Evolutionary conservation across 2,329 filamentous ascomycete species (phyloP).

Genomic region (Botryotinia calthae): DNA sequence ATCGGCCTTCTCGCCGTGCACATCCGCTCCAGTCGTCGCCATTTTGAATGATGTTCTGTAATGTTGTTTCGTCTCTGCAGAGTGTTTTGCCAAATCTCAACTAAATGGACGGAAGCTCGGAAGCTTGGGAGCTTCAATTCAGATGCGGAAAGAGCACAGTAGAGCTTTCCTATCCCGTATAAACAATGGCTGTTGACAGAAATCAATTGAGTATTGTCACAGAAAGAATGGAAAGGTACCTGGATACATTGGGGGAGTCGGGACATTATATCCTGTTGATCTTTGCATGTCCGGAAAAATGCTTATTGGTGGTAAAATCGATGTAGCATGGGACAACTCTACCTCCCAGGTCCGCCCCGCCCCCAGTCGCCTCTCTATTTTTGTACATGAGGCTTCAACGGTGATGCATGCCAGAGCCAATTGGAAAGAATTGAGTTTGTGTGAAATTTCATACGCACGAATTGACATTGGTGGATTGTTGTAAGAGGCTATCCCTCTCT

Average conservation of each 20-base stretch:
- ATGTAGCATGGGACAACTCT: neutral
- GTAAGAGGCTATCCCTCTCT: neutral
- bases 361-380: neutral
- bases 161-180: neutral
- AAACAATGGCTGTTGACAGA: neutral
- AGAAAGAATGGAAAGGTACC: neutral
- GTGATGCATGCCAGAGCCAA: neutral
- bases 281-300: neutral
- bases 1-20: neutral
- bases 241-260: neutral
- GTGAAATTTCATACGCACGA: neutral
- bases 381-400: neutral
- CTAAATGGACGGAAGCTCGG: neutral
- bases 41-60: neutral
- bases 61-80: neutral
- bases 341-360: neutral
- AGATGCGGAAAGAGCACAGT: neutral
- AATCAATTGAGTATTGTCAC: neutral
- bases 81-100: neutral
- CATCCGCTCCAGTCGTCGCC: neutral
- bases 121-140: neutral
- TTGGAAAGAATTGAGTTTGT: neutral
- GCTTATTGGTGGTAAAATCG: slow-evolving; percentile 10
- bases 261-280: neutral
- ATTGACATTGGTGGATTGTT: neutral